phyloP scores from a whole-genome alignment of 805 yeast species.

The Kodamaea laetipori region DNA sequence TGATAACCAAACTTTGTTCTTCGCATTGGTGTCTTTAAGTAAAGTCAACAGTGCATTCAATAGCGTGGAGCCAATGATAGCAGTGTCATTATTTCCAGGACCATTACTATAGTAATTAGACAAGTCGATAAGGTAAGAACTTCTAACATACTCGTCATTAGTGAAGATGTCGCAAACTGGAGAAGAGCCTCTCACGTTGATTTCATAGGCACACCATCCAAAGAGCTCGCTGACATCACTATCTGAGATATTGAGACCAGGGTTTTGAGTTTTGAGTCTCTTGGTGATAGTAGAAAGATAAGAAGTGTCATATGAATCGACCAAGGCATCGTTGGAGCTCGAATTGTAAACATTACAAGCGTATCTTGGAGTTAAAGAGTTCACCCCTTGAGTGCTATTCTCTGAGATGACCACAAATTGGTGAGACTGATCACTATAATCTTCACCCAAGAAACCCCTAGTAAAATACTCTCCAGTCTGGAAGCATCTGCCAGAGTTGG shows the following conservation, averaged over 20 bases:
- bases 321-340: conserved; percentile 16
- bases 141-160: conserved; percentile 62
- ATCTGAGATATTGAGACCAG: conserved; percentile 53
- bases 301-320: conserved; percentile 33
- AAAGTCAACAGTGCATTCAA: conserved; percentile 52
- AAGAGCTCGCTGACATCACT: conserved; percentile 57
- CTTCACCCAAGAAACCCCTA: conserved; percentile 57
- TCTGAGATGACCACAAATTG: conserved; percentile 50
- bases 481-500: conserved; percentile 56
- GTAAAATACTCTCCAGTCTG: conserved; percentile 59
- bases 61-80: conserved; percentile 61
- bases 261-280: conserved; percentile 57
- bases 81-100: conserved; percentile 60
- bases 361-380: conserved; percentile 32
- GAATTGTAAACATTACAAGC: conserved; percentile 25
- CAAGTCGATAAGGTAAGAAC: conserved; percentile 62
- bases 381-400: conserved; percentile 44
- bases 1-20: conserved; percentile 60
- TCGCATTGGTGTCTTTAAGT: conserved; percentile 43
- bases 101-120: conserved; percentile 62
- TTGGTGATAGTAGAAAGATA: conserved; percentile 56
- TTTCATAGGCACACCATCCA: conserved; percentile 71
- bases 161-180: conserved; percentile 70
- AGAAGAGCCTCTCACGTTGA: conserved; percentile 69
- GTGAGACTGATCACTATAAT: conserved; percentile 33